phyloP scores from a whole-genome alignment of 768 basidiomycete genomes.

The Rhizopogon roseolus region DNA sequence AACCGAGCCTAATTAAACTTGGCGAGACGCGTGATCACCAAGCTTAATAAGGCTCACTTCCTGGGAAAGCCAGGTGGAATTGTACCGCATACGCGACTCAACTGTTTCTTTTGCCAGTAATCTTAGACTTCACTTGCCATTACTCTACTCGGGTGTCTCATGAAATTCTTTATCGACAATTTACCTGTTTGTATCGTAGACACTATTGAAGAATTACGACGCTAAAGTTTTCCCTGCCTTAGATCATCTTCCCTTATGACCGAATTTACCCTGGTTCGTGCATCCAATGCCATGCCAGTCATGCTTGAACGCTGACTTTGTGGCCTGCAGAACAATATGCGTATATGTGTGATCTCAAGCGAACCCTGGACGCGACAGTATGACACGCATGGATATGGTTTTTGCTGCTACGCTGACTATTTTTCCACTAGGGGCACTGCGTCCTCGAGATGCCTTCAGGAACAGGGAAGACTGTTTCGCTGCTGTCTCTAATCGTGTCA shows the following conservation, averaged over 20 bases:
- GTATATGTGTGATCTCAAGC: slow-evolving; percentile 98
- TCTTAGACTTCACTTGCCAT: too few relatives aligned
- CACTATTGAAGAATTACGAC: not conserved
- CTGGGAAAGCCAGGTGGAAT: too few relatives aligned
- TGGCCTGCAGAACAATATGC: slow-evolving; percentile 83
- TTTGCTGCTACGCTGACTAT: not conserved
- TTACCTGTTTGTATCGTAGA: slow-evolving; percentile 50
- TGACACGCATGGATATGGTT: slow-evolving; percentile 7
- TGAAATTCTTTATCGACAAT: slow-evolving; percentile 84
- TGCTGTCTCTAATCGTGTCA: slow-evolving; percentile 92
- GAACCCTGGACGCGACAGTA: slow-evolving; percentile 92
- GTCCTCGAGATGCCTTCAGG: slow-evolving; percentile 99
- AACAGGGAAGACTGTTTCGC: slow-evolving; percentile 96
- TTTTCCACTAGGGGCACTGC: slow-evolving; percentile 77
- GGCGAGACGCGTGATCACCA: too few relatives aligned
- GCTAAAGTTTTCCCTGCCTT: not conserved
- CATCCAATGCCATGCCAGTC: not conserved
- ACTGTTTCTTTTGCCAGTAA: not conserved
- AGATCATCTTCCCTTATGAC: slow-evolving; percentile 93
- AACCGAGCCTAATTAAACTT: too few relatives aligned
- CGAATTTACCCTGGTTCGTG: slow-evolving; percentile 86
- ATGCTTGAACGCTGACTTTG: slow-evolving; percentile 5
- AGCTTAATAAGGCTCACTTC: too few relatives aligned
- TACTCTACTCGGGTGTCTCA: slow-evolving; percentile 18
- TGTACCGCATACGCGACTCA: not conserved